A percentile compares a stretch with the other conserved stretches of the same genome.
Evolutionary conservation across 805 yeast genomes (phyloP).

Genomic region (Komagataella kurtzmanii): DNA sequence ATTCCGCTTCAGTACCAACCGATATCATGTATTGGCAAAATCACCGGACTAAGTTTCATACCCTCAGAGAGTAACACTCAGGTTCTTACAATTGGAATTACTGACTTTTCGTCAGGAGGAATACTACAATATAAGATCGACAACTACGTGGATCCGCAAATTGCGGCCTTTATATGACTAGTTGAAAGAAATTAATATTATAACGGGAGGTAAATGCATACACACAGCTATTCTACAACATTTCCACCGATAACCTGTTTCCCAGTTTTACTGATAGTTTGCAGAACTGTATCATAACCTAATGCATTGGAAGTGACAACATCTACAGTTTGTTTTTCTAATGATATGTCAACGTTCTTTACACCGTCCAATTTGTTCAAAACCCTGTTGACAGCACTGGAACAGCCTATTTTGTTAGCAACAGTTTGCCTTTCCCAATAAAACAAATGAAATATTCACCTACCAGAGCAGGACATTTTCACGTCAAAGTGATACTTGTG

Average conservation of each 20-base stretch:
- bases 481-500: constrained; percentile 73
- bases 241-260: constrained; percentile 65
- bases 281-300: constrained; percentile 67
- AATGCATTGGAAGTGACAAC: constrained; percentile 45
- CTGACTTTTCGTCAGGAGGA: constrained; percentile 46
- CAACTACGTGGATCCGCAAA: constrained; percentile 9
- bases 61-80: constrained; percentile 31
- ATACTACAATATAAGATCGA: constrained; percentile 32
- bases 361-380: constrained; percentile 65
- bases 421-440: background rate
- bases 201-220: background rate
- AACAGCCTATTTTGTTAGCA: constrained; percentile 40
- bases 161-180: background rate
- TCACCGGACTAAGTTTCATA: constrained; percentile 39
- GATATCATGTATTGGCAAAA: constrained; percentile 42
- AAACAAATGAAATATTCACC: constrained; percentile 6
- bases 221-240: constrained; percentile 22
- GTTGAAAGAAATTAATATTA: background rate
- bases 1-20: constrained; percentile 20
- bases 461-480: constrained; percentile 68
- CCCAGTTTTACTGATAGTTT: constrained; percentile 81
- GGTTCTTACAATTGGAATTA: constrained; percentile 36
- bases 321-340: constrained; percentile 72
- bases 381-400: constrained; percentile 74
- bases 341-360: constrained; percentile 53